Evolutionary conservation across 2,329 filamentous ascomycete species (phyloP).

Genomic region (Chaetomium globosum): DNA sequence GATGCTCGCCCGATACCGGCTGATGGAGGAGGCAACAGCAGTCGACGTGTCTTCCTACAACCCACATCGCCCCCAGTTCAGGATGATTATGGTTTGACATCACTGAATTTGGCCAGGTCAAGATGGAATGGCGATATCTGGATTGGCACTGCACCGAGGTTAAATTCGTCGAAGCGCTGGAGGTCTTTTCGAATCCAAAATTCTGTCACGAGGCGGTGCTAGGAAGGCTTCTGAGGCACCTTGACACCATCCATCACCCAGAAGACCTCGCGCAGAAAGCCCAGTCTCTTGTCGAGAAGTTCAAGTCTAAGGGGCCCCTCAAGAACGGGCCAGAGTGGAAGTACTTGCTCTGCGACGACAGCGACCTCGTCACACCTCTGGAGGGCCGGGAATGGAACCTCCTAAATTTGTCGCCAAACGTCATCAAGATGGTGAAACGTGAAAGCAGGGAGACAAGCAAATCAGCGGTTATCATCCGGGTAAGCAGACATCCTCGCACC

Average conservation of each 20-base stretch:
- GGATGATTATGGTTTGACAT: constrained; percentile 19
- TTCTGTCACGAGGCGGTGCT: neutral
- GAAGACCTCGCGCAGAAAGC: constrained; percentile 6
- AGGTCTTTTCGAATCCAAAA: neutral
- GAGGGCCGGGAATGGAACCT: neutral
- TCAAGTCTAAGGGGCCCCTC: neutral
- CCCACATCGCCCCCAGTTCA: constrained; percentile 3
- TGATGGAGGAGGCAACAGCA: constrained; percentile 9
- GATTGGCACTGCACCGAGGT: constrained; percentile 17
- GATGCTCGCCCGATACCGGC: constrained; percentile 21
- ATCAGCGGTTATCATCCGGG: constrained; percentile 12
- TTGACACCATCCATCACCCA: constrained; percentile 14
- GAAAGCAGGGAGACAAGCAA: constrained; percentile 8
- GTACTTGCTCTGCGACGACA: constrained; percentile 12
- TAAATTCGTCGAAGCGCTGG: neutral
- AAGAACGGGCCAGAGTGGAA: constrained; percentile 10
- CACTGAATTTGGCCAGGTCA: constrained; percentile 13
- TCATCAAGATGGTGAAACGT: constrained; percentile 19
- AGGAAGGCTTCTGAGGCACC: neutral
- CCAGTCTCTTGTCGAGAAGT: neutral
- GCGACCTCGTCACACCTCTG: neutral
- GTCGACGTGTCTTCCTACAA: constrained; percentile 11
- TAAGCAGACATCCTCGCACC: neutral
- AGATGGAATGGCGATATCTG: constrained; percentile 17
- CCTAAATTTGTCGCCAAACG: neutral